Conservation (phyloP, 305 asterid genomes). For the Rubia occidens region DNA sequence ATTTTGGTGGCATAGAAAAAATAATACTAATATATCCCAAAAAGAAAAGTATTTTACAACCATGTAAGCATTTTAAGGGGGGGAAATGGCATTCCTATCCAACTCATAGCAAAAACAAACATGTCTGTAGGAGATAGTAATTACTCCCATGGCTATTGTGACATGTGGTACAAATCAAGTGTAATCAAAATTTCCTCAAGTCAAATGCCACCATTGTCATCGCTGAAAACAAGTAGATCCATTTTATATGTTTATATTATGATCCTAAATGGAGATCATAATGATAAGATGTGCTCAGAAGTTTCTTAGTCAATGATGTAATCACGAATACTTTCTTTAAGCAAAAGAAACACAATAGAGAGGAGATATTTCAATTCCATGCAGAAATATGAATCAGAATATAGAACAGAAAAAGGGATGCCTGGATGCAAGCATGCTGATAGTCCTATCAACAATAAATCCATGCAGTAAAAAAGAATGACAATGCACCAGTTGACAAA, state of each 20-base stretch:
- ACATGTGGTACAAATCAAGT: background rate
- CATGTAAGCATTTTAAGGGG: background rate
- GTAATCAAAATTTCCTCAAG: background rate
- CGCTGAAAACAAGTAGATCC: background rate
- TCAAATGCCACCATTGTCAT: background rate
- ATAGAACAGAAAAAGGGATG: background rate
- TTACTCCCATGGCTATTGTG: background rate
- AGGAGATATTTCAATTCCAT: background rate
- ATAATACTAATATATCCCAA: background rate
- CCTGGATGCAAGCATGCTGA: background rate
- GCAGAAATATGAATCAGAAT: background rate
- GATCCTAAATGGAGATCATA: background rate
- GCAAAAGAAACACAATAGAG: background rate
- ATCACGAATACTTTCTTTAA: background rate
- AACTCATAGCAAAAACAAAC: background rate
- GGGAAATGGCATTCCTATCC: background rate
- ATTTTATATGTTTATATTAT: background rate
- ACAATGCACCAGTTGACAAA: too few species aligned
- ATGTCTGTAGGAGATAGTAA: background rate
- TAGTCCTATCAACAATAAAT: background rate
- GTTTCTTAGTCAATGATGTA: background rate
- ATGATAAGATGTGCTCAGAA: background rate
- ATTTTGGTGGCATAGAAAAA: background rate
- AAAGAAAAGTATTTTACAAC: background rate
- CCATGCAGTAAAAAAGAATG: background rate